Evolutionary conservation across 202 grass and related monocot species (phyloP).

Genomic region (Cymbopogon flexuosus): DNA sequence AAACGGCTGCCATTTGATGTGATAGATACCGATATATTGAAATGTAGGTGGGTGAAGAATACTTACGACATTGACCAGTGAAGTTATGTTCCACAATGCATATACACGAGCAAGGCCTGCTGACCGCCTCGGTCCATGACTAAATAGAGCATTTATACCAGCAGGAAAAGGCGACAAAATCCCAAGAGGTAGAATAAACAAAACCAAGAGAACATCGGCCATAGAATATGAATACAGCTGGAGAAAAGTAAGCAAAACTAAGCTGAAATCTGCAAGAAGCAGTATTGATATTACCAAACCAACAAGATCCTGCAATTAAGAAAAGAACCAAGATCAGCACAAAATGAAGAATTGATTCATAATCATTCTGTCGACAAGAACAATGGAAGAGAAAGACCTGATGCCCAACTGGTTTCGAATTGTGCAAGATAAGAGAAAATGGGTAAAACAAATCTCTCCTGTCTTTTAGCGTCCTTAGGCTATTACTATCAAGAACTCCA

Average conservation of each 20-base stretch:
- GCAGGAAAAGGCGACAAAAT: constrained; percentile 97
- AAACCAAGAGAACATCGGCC: constrained; percentile 81
- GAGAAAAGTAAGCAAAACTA: constrained; percentile 94
- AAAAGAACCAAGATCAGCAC: constrained; percentile 19
- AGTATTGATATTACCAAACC: constrained; percentile 93
- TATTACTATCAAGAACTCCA: constrained; percentile 62
- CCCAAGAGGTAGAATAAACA: constrained; percentile 97
- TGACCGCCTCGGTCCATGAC: constrained; percentile 92
- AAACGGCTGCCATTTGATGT: not conserved
- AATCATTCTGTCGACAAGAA: not conserved
- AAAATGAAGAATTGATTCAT: constrained; percentile 22
- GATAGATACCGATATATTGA: not conserved
- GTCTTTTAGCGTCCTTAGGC: constrained; percentile 74
- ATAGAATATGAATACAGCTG: constrained; percentile 97
- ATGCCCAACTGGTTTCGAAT: constrained; percentile 91
- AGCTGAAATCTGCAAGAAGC: constrained; percentile 91
- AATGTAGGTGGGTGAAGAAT: constrained; percentile 1
- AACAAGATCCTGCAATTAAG: constrained; percentile 89
- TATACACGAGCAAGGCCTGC: constrained; percentile 93
- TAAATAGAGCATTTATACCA: constrained; percentile 99
- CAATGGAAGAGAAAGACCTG: constrained; percentile 52
- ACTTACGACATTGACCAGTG: constrained; percentile 98
- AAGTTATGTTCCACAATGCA: constrained; percentile 97
- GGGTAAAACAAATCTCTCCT: constrained; percentile 88
- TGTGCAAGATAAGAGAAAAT: constrained; percentile 93